Evolutionary conservation across 257 asterid genomes (phyloP).

Genomic region (Parsonsia alboflavescens): DNA sequence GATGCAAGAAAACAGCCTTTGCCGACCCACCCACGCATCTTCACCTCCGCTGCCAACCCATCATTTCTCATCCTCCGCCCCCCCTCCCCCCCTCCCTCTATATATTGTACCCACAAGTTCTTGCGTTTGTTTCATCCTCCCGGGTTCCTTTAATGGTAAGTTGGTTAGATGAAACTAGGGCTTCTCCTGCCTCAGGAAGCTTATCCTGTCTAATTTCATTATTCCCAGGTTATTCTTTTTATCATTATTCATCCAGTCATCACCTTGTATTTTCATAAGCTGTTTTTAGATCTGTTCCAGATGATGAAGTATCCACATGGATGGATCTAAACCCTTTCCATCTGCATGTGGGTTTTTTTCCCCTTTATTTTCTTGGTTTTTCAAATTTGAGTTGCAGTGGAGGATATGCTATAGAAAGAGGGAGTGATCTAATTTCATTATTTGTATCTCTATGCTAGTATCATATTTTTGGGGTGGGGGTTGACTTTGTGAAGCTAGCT

Average conservation of each 20-base stretch:
- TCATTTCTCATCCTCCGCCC: slow-evolving; percentile 29
- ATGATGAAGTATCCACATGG: not conserved
- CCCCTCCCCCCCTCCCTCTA: slow-evolving; percentile 34
- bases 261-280: not conserved
- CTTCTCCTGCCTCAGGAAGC: not conserved
- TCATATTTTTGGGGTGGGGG: not conserved
- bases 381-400: too few relatives aligned
- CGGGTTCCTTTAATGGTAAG: slow-evolving; percentile 10
- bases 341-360: not conserved
- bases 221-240: not conserved
- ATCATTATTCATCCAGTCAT: too few relatives aligned
- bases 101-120: slow-evolving; percentile 22
- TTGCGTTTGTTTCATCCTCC: slow-evolving; percentile 12
- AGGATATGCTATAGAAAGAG: too few relatives aligned
- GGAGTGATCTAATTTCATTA: too few relatives aligned
- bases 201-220: not conserved
- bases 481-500: not conserved
- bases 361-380: not conserved
- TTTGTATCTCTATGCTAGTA: too few relatives aligned
- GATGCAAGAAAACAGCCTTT: slow-evolving; percentile 16
- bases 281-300: not conserved
- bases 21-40: slow-evolving; percentile 20
- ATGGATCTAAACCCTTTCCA: not conserved
- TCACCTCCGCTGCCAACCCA: too few relatives aligned
- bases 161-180: not conserved